phyloP scores from a whole-genome alignment of 371 early-diverging fungal species.

The Fennellomyces sp. region DNA sequence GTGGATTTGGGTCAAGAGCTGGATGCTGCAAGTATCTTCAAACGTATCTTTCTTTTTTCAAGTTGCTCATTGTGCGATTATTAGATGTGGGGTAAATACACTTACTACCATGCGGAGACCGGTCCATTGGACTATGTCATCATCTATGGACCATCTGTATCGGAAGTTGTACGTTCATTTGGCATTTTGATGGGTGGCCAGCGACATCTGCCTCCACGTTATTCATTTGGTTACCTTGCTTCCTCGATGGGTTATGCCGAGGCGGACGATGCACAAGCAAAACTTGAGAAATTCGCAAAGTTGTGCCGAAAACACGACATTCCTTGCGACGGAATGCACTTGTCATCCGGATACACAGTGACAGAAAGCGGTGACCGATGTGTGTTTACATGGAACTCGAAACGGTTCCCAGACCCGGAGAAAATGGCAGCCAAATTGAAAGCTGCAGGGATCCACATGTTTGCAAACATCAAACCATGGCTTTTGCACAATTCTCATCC shows the following conservation, averaged over 20 bases:
- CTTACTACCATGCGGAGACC: slow-evolving; percentile 30
- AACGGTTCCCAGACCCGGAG: slow-evolving; percentile 53
- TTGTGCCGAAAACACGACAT: slow-evolving; percentile 46
- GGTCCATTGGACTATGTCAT: slow-evolving; percentile 59
- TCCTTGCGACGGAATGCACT: slow-evolving; percentile 66
- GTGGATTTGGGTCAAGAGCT: slow-evolving; percentile 56
- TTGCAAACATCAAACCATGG: slow-evolving; percentile 73
- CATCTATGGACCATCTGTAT: slow-evolving; percentile 53
- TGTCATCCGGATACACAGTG: slow-evolving; percentile 65
- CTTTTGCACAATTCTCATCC: slow-evolving; percentile 55
- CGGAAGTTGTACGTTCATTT: slow-evolving; percentile 40
- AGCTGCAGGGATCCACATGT: slow-evolving; percentile 47
- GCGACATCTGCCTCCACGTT: slow-evolving; percentile 51
- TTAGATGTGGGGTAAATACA: slow-evolving; percentile 63
- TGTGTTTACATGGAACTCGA: slow-evolving; percentile 66
- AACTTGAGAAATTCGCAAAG: slow-evolving; percentile 45
- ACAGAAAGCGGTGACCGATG: slow-evolving; percentile 48
- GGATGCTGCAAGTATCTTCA: slow-evolving; percentile 33
- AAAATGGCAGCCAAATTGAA: slow-evolving; percentile 34
- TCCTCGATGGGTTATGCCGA: slow-evolving; percentile 70
- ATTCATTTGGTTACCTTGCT: slow-evolving; percentile 63
- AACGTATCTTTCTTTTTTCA: not conserved
- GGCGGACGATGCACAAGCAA: slow-evolving; percentile 52
- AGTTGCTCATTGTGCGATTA: slow-evolving; percentile 14
- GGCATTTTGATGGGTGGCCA: slow-evolving; percentile 47